Evolutionary conservation across 768 basidiomycete genomes (phyloP).

Genomic region (Boletus rufocinnamomeus): DNA sequence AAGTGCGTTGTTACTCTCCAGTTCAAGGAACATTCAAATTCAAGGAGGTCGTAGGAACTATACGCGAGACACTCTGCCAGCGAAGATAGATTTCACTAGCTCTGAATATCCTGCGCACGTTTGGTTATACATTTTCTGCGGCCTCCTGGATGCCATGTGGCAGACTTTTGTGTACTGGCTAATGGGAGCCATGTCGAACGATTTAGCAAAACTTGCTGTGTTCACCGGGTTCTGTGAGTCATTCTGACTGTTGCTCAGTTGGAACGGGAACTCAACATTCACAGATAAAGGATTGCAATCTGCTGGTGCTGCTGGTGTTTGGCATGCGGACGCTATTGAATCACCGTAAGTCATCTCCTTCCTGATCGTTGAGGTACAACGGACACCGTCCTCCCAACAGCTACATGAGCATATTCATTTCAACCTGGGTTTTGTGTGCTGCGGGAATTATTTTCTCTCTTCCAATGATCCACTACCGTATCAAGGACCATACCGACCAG

Average conservation of each 20-base stretch:
- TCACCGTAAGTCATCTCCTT: slow-evolving; percentile 51
- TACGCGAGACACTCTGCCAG: slow-evolving; percentile 51
- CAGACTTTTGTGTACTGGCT: slow-evolving; percentile 83
- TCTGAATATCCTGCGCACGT: slow-evolving; percentile 53
- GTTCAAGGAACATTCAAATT: not conserved
- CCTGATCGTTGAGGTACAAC: not conserved
- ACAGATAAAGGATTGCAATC: slow-evolving; percentile 75
- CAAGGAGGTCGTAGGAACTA: slow-evolving; percentile 45
- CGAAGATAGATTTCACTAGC: slow-evolving; percentile 63
- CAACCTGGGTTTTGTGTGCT: slow-evolving; percentile 72
- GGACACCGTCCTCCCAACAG: slow-evolving; percentile 20
- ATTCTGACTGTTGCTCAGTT: not conserved
- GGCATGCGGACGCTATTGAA: slow-evolving; percentile 66
- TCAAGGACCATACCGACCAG: slow-evolving; percentile 58
- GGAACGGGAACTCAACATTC: slow-evolving; percentile 5
- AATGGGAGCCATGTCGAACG: slow-evolving; percentile 85
- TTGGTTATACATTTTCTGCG: slow-evolving; percentile 70
- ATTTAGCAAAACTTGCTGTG: slow-evolving; percentile 76
- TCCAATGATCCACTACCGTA: slow-evolving; percentile 73
- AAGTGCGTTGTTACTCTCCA: slow-evolving; percentile 45
- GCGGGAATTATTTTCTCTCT: slow-evolving; percentile 65
- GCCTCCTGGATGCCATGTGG: slow-evolving; percentile 82
- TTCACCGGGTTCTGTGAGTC: slow-evolving; percentile 80
- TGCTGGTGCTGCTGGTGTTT: slow-evolving; percentile 71
- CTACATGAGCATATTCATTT: slow-evolving; percentile 72